Evolutionary conservation across 2,329 filamentous ascomycete species (phyloP).

Genomic region (Gaeumannomyces tritici): DNA sequence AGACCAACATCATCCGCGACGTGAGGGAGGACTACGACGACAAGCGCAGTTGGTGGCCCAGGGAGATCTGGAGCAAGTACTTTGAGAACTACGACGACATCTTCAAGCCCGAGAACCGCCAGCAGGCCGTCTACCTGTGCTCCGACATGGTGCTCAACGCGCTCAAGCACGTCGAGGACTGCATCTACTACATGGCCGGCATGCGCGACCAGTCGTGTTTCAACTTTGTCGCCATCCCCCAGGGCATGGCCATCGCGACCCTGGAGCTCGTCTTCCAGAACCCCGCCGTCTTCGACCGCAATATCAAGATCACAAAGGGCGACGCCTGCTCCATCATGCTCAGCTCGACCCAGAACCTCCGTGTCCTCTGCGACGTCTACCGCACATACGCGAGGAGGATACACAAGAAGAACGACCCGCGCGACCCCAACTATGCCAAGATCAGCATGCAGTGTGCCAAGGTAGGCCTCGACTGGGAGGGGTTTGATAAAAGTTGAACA

Average conservation of each 20-base stretch:
- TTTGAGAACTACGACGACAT: conserved; percentile 84
- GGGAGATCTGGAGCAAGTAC: conserved; percentile 94
- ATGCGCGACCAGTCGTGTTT: conserved; percentile 95
- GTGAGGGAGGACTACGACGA: conserved; percentile 84
- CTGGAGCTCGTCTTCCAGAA: conserved; percentile 90
- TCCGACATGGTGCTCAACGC: conserved; percentile 94
- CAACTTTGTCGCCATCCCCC: conserved; percentile 97
- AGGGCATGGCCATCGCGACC: conserved; percentile 95
- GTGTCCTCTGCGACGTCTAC: conserved; percentile 74
- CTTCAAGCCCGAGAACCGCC: conserved; percentile 69
- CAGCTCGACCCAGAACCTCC: conserved; percentile 84
- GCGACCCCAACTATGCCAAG: conserved; percentile 83
- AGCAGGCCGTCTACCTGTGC: conserved; percentile 72
- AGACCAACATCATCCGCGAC: conserved; percentile 98
- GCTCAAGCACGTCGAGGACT: conserved; percentile 79
- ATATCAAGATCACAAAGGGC: conserved; percentile 95
- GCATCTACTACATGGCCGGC: conserved; percentile 94
- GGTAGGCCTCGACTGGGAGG: conserved; percentile 31
- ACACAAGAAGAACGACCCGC: conserved; percentile 86
- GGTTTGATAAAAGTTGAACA: conserved; percentile 9
- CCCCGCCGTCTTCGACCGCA: conserved; percentile 70
- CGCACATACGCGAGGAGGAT: conserved; percentile 69
- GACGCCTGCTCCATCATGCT: conserved; percentile 87
- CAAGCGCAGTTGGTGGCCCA: conserved; percentile 85
- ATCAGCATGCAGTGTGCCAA: conserved; percentile 87